A percentile compares a stretch with the other conserved stretches of the same genome.
These are phyloP conservation scores for Fusarium chlamydosporum DNA, from an alignment of 2,329 filamentous ascomycete species.

Conservation along the genomic window DNA sequence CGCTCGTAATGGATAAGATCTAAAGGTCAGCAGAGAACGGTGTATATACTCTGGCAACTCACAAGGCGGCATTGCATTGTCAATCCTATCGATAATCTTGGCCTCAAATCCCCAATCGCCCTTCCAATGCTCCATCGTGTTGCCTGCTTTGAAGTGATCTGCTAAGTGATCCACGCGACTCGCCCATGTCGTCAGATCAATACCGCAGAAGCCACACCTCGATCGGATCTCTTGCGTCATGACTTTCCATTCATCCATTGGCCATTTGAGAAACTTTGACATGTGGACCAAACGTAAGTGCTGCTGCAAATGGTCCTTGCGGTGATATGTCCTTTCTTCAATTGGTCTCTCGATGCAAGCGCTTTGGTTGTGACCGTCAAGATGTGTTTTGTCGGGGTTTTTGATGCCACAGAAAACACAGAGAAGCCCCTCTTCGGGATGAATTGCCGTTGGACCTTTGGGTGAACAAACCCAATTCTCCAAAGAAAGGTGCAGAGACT, in stretches of 20 bases:
- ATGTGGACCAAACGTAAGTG: slow-evolving; percentile 59
- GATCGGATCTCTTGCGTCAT: slow-evolving; percentile 56
- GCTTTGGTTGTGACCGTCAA: slow-evolving; percentile 56
- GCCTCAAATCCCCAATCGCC: slow-evolving; percentile 62
- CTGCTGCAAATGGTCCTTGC: slow-evolving; percentile 61
- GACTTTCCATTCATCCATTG: slow-evolving; percentile 56
- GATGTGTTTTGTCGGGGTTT: slow-evolving; percentile 54
- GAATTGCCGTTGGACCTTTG: slow-evolving; percentile 52
- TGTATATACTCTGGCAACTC: not conserved
- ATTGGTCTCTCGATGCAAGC: slow-evolving; percentile 57
- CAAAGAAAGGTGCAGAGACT: slow-evolving; percentile 61
- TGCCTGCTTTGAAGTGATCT: slow-evolving; percentile 60
- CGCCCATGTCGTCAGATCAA: slow-evolving; percentile 56
- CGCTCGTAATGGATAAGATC: slow-evolving; percentile 46
- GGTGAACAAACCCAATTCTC: slow-evolving; percentile 63
- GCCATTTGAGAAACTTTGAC: slow-evolving; percentile 54
- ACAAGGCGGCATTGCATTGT: slow-evolving; percentile 61
- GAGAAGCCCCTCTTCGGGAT: slow-evolving; percentile 53
- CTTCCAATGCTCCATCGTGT: slow-evolving; percentile 60
- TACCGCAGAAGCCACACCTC: slow-evolving; percentile 60
- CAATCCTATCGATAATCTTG: slow-evolving; percentile 56
- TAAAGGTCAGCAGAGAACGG: slow-evolving; percentile 6
- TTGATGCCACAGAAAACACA: slow-evolving; percentile 57
- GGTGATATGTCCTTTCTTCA: slow-evolving; percentile 62
- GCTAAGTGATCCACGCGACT: slow-evolving; percentile 57